Conservation (phyloP, 768 basidiomycete genomes). For the Hericium coralloides region DNA sequence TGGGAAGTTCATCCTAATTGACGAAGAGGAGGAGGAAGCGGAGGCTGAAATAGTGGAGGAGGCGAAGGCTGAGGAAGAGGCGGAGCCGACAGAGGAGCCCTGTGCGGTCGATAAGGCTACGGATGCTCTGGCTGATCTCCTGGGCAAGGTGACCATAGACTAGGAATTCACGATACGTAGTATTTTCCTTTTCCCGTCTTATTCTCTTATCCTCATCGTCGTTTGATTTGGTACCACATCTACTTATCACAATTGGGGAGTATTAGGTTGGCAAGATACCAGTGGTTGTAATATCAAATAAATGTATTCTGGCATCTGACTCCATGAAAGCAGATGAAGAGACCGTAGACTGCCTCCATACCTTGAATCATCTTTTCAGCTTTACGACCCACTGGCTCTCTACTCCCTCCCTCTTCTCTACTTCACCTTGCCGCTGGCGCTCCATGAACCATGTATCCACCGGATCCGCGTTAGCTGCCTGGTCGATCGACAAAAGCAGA, state of each 20-base stretch:
- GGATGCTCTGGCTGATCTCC: conserved; percentile 54
- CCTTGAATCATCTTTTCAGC: neutral
- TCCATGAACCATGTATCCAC: neutral
- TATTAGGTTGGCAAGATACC: neutral
- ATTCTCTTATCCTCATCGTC: neutral
- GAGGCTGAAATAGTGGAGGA: conserved; percentile 30
- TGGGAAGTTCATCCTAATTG: conserved; percentile 55
- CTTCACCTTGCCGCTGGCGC: neutral
- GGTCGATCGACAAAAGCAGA: neutral
- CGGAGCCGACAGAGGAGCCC: conserved; percentile 21
- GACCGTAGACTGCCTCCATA: too few relatives aligned
- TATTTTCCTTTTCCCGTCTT: neutral
- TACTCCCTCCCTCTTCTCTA: neutral
- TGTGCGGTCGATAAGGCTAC: conserved; percentile 27
- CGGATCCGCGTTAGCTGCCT: neutral
- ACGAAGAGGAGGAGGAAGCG: conserved; percentile 80
- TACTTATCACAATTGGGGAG: neutral
- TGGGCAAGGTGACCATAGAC: conserved; percentile 48
- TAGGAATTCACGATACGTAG: neutral
- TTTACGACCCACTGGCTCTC: neutral
- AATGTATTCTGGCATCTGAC: neutral
- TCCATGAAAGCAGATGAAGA: too few relatives aligned
- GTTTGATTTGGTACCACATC: neutral
- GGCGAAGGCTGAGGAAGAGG: conserved; percentile 18
- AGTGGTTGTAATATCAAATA: neutral